phyloP scores from a whole-genome alignment of 1,284 basidiomycete genomes.

The Pascua sp. region DNA sequence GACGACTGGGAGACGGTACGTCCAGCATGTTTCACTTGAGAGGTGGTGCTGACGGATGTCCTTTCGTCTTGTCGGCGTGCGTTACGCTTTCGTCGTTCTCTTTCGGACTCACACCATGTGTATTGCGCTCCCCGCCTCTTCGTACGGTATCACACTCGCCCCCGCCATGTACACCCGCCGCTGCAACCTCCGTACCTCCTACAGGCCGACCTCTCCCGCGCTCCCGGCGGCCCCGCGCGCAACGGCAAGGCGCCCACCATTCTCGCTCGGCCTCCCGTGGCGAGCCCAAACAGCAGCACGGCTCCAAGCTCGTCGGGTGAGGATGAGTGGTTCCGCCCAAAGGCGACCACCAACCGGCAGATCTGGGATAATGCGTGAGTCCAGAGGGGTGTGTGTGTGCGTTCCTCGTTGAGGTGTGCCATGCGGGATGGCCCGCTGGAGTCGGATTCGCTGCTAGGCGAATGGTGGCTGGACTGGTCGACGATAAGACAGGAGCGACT shows the following conservation, averaged over 20 bases:
- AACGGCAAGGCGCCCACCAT: neutral
- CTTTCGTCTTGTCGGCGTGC: too few relatives aligned
- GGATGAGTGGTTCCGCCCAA: slow-evolving; percentile 20
- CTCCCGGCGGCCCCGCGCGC: too few relatives aligned
- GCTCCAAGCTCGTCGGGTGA: slow-evolving; percentile 1
- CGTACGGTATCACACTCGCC: neutral
- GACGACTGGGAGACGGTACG: slow-evolving; percentile 18
- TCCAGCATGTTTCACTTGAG: neutral
- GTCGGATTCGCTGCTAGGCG: too few relatives aligned
- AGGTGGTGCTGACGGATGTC: too few relatives aligned
- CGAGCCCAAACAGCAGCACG: neutral
- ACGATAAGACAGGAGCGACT: too few relatives aligned
- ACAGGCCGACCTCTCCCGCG: neutral
- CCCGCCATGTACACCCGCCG: neutral
- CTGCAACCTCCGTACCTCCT: neutral
- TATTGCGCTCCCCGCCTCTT: neutral
- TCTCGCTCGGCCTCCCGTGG: neutral
- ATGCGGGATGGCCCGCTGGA: neutral
- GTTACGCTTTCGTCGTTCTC: neutral
- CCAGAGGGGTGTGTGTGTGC: neutral
- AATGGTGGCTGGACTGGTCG: too few relatives aligned
- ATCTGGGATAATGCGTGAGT: slow-evolving; percentile 26
- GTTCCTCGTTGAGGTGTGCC: neutral
- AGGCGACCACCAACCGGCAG: slow-evolving; percentile 16
- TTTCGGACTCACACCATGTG: neutral